These are phyloP conservation scores for Oryza longistaminata DNA, from an alignment of 176 grass and related monocot species.

Conservation along the genomic window DNA sequence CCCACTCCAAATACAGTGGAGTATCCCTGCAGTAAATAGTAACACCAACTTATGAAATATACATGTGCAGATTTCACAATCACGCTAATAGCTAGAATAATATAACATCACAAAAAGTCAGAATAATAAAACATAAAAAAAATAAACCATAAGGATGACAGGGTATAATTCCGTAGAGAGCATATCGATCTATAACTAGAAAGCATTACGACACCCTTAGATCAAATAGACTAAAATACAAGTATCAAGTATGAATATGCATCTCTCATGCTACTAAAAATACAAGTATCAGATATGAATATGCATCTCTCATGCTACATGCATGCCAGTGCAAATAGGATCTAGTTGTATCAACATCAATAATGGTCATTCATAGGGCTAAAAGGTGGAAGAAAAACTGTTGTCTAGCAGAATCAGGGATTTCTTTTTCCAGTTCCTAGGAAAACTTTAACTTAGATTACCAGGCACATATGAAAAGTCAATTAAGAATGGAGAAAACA, in stretches of 20 bases:
- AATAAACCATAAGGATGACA: not conserved
- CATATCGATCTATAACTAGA: not conserved
- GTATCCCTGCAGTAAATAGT: too few relatives aligned
- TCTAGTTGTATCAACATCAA: not conserved
- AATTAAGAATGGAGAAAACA: not conserved
- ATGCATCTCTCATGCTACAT: not conserved
- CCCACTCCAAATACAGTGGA: too few relatives aligned
- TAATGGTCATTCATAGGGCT: too few relatives aligned
- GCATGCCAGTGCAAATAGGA: not conserved
- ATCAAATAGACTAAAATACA: not conserved
- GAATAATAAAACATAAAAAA: not conserved
- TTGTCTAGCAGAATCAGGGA: too few relatives aligned
- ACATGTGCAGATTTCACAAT: too few relatives aligned
- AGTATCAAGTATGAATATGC: not conserved
- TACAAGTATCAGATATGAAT: not conserved
- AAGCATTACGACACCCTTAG: not conserved
- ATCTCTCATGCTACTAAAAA: not conserved
- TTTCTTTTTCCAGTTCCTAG: not conserved
- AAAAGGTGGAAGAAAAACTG: too few relatives aligned
- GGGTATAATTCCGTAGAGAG: conserved; percentile 4
- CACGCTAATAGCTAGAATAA: too few relatives aligned
- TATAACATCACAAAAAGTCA: too few relatives aligned
- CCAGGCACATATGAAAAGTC: not conserved
- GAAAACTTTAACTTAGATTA: too few relatives aligned
- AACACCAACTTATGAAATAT: too few relatives aligned